These are phyloP conservation scores for Parietaria judaica DNA, from an alignment of 306 rosid species.

Conservation along the genomic window DNA sequence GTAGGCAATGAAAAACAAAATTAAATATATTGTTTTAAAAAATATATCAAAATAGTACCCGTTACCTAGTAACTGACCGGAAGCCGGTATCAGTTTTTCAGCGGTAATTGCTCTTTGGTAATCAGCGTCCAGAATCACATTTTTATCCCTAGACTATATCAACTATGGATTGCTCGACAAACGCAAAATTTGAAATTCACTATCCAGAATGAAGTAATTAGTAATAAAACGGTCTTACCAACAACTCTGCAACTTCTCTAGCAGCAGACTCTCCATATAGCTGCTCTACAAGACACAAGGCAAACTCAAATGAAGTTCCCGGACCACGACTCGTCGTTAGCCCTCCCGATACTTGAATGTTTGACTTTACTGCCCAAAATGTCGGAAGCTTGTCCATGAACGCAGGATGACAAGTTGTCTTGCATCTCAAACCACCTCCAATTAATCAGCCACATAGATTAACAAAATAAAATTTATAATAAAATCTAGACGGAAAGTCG, in stretches of 20 bases:
- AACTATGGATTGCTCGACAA: background rate
- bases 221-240: slow-evolving; percentile 42
- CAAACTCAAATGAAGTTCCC: slow-evolving; percentile 73
- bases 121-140: too few relatives aligned
- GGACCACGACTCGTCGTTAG: slow-evolving; percentile 97
- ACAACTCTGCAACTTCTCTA: slow-evolving; percentile 50
- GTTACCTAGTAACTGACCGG: too few relatives aligned
- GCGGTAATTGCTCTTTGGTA: too few relatives aligned
- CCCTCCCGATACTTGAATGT: slow-evolving; percentile 74
- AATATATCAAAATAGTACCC: too few relatives aligned
- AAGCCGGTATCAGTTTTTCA: too few relatives aligned
- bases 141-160: background rate
- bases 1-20: too few relatives aligned
- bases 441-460: slow-evolving; percentile 33
- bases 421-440: slow-evolving; percentile 41
- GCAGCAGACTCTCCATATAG: slow-evolving; percentile 72
- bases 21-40: too few relatives aligned
- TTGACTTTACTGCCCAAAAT: slow-evolving; percentile 89
- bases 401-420: slow-evolving; percentile 95
- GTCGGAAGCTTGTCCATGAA: slow-evolving; percentile 82
- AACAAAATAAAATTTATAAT: slow-evolving; percentile 9
- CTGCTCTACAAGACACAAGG: slow-evolving; percentile 76
- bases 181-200: background rate
- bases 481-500: background rate
- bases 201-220: background rate